Percentiles rank a stretch among this genome's conserved stretches.
phyloP scores from a whole-genome alignment of 306 rosid species.

The Cyclanthera cordifolia region DNA sequence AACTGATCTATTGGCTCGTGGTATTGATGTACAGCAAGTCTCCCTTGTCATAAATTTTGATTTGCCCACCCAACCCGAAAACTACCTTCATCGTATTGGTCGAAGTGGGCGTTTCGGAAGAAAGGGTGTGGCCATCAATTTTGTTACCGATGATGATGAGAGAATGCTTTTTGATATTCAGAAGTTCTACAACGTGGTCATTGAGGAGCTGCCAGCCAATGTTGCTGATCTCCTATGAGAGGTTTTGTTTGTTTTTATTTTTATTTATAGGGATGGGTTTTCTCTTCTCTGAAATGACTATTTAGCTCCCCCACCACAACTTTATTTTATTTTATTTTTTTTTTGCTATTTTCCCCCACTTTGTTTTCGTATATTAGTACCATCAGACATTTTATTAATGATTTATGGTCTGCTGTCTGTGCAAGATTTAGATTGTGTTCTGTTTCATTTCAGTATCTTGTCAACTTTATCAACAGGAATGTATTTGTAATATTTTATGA shows the following conservation, averaged over 20 bases:
- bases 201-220: slow-evolving; percentile 88
- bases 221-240: slow-evolving; percentile 82
- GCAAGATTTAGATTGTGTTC: background rate
- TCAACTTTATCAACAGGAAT: background rate
- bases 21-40: slow-evolving; percentile 94
- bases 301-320: background rate
- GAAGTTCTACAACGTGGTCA: slow-evolving; percentile 74
- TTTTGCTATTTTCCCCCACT: background rate
- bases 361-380: slow-evolving; percentile 1
- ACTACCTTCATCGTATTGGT: slow-evolving; percentile 89
- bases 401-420: background rate
- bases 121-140: slow-evolving; percentile 90
- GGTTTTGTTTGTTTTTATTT: slow-evolving; percentile 14
- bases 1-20: slow-evolving; percentile 93
- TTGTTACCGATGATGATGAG: slow-evolving; percentile 69
- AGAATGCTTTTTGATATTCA: slow-evolving; percentile 87
- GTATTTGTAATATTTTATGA: no score
- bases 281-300: slow-evolving; percentile 9
- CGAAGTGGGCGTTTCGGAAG: slow-evolving; percentile 96
- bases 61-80: slow-evolving; percentile 92
- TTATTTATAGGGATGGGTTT: slow-evolving; percentile 12
- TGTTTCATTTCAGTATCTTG: background rate
- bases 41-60: slow-evolving; percentile 87
- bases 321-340: no score
- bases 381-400: slow-evolving; percentile 3